Conservation (phyloP, 805 yeast species). For the Grigorovia transvaalensis region DNA sequence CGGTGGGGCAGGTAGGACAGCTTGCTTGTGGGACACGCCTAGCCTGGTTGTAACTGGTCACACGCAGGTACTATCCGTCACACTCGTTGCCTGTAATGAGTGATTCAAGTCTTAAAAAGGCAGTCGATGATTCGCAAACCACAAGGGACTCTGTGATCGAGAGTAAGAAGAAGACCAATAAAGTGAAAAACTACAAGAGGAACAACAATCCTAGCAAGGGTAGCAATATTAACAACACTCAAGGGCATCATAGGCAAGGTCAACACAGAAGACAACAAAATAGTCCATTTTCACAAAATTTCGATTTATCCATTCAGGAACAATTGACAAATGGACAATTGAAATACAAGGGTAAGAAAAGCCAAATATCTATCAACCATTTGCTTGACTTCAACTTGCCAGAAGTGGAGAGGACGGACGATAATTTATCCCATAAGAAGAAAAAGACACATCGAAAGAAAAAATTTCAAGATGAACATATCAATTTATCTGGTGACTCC, state of each 20-base stretch:
- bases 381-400: conserved; percentile 48
- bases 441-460: conserved; percentile 17
- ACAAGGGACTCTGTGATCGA: neutral
- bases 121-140: neutral
- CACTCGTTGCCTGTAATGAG: neutral
- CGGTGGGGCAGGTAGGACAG: neutral
- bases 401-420: conserved; percentile 25
- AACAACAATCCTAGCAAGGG: neutral
- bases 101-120: neutral
- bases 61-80: neutral
- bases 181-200: neutral
- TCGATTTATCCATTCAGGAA: conserved; percentile 28
- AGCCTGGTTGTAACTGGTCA: neutral
- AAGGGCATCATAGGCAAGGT: conserved; percentile 4
- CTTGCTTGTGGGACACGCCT: neutral
- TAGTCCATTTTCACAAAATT: neutral
- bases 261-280: conserved; percentile 6
- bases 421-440: conserved; percentile 7
- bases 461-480: conserved; percentile 24
- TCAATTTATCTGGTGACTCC: conserved; percentile 51
- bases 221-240: neutral
- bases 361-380: conserved; percentile 50
- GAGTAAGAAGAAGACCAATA: neutral
- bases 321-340: conserved; percentile 26
- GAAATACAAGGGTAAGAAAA: conserved; percentile 31